A percentile compares a stretch with the other conserved stretches of the same genome.
phyloP scores from a whole-genome alignment of 129 eudicot genomes.

The Saposhnikovia divaricata region DNA sequence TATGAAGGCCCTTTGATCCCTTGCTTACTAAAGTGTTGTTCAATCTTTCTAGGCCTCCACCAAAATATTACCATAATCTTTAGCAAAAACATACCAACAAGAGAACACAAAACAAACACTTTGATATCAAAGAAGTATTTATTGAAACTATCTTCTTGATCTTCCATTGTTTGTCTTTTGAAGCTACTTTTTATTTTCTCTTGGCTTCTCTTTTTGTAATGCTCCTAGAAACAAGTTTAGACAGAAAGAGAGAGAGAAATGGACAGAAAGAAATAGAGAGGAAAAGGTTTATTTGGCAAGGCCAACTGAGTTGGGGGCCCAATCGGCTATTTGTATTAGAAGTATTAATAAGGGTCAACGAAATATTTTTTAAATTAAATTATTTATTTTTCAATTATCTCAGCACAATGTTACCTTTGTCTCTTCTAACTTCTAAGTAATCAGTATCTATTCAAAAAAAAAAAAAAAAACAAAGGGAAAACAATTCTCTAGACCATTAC shows the following conservation, averaged over 20 bases:
- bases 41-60: slow-evolving; percentile 47
- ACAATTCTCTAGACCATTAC: not conserved
- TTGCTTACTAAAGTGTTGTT: slow-evolving; percentile 35
- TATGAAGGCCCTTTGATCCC: slow-evolving; percentile 51
- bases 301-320: slow-evolving; percentile 33
- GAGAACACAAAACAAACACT: slow-evolving; percentile 11
- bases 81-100: slow-evolving; percentile 6
- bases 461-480: too few species aligned
- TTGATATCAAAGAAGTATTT: slow-evolving; percentile 8
- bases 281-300: slow-evolving; percentile 23
- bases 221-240: not conserved
- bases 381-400: not conserved
- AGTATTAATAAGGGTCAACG: slow-evolving; percentile 29
- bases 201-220: not conserved
- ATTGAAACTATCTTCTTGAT: not conserved
- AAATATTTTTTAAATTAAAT: not conserved
- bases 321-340: slow-evolving; percentile 21
- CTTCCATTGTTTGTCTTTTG: not conserved
- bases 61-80: slow-evolving; percentile 28
- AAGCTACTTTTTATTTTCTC: not conserved
- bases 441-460: not conserved
- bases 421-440: not conserved
- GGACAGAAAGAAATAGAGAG: slow-evolving; percentile 17
- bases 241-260: slow-evolving; percentile 12
- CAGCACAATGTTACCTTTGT: not conserved